Evolutionary conservation across 306 rosid genomes (phyloP), one percentile per base, ranked within the genome.

Genomic region (Prunus padus): DNA sequence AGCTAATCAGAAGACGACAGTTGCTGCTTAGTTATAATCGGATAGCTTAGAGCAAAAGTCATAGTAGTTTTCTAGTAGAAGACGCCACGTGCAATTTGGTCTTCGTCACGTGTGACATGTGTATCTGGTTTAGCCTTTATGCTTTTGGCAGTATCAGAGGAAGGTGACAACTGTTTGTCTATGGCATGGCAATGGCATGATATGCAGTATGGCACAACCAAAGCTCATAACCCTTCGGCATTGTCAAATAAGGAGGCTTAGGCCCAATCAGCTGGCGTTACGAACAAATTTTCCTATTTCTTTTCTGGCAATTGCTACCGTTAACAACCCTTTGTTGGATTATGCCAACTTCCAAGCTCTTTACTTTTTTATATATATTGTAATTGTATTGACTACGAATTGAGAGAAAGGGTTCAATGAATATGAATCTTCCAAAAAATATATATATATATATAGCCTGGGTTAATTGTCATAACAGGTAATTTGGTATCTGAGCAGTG

Each of bases 161-260:
- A 56, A 77, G 62, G 80, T 57, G 1, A 9, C 61, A 57, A 60
- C 54, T 16, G 75, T 56, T 77, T 23, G 71, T 69, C 81, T 52
- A 18, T 1, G 1, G 22, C 42, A 37, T 6, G 42, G 46, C 11
- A 14, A n/a, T n/a, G 28, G 42, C 20, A 28, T 12, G 64, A 31
- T 0, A 5, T 33, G 40, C 37, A 31, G 33, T 12, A 25, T 61
- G 66, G 66, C 42, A 8, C 40, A 28, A 28, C 5, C 66, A 33
- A 64, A 19, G 68, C 68, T 31, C 4, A 26, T 19, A 26, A 28
- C 14, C 26, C 31, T 12, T 2, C 0, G 19, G 65, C n/a, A 4
- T 71, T 55, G 46, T 49, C 74, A 69, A 52, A 20, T 12, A 3
- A 50, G 3, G 63, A 1, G 16, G 57, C 23, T 7, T 51, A 51